A percentile compares a stretch with the other conserved stretches of the same genome.
Conservation (phyloP, 202 grass and related monocot species). For the Schoenoplectus triqueter region DNA sequence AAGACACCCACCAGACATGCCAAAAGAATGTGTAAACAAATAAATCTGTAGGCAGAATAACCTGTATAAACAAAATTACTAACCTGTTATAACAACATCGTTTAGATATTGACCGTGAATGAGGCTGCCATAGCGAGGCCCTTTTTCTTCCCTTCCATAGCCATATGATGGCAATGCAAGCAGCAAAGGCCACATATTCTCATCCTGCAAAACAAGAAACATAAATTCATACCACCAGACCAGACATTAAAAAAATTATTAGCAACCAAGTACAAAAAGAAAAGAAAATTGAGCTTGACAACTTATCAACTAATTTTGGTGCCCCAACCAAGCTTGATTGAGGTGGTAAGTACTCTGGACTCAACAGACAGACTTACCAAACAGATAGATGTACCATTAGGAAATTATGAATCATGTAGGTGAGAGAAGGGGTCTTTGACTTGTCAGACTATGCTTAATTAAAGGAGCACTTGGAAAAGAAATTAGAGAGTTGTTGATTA, state of each 20-base stretch:
- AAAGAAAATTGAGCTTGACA: conserved; percentile 14
- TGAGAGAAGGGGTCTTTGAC: not conserved
- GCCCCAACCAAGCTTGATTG: not conserved
- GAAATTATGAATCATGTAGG: not conserved
- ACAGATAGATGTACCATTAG: not conserved
- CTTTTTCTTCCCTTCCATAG: conserved; percentile 86
- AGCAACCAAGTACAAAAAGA: not conserved
- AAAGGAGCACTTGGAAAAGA: conserved; percentile 4
- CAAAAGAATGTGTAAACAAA: too few relatives aligned
- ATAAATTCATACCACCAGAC: conserved; percentile 32
- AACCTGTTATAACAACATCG: conserved; percentile 89
- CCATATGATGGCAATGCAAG: conserved; percentile 88
- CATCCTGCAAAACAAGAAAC: conserved; percentile 58
- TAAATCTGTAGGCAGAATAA: not conserved
- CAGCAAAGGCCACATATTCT: conserved; percentile 82
- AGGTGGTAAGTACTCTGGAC: not conserved
- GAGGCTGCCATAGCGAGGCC: conserved; percentile 81
- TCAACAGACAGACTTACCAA: conserved; percentile 12
- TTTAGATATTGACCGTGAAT: conserved; percentile 96
- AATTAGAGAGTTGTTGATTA: conserved; percentile 4
- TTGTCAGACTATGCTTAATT: not conserved
- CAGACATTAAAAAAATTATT: conserved; percentile 8
- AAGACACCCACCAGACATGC: not conserved
- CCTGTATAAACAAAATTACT: conserved; percentile 19
- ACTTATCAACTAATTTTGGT: conserved; percentile 20